These are phyloP conservation scores for Hirschioporus abietinus DNA, from an alignment of 768 basidiomycete species.

Conservation along the genomic window DNA sequence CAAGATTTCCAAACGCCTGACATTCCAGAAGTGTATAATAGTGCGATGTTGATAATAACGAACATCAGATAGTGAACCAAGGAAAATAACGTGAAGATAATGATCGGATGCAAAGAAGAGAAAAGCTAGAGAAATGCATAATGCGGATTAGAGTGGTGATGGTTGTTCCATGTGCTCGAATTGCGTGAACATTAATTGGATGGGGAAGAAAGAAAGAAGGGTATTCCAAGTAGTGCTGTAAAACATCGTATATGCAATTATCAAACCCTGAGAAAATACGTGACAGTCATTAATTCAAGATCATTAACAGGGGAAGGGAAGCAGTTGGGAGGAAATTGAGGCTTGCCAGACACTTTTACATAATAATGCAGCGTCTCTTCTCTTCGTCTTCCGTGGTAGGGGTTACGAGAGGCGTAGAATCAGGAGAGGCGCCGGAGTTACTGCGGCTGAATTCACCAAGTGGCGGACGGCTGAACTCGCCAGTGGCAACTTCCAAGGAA, in stretches of 20 bases:
- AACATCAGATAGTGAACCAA: background rate
- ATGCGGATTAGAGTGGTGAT: background rate
- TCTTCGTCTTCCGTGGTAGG: background rate
- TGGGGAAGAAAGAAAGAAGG: background rate
- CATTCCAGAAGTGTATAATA: too few relatives aligned
- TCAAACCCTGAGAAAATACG: background rate
- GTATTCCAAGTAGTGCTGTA: background rate
- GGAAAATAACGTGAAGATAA: background rate
- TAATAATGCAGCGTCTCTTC: background rate
- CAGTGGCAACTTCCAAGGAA: slow-evolving; percentile 9
- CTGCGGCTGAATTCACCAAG: background rate
- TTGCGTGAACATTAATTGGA: background rate
- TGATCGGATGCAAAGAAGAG: background rate
- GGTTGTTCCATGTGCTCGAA: background rate
- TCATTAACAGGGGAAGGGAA: background rate
- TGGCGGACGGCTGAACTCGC: slow-evolving; percentile 7
- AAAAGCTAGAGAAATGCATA: background rate
- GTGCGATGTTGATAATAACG: too few relatives aligned
- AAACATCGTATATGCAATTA: background rate
- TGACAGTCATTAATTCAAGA: background rate
- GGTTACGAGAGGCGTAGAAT: background rate
- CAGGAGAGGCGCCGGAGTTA: background rate
- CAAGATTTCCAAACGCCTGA: background rate
- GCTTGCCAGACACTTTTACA: background rate
- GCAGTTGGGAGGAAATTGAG: background rate